Evolutionary conservation across 805 yeast genomes (phyloP).

Genomic region (Sungouiella thailandica): DNA sequence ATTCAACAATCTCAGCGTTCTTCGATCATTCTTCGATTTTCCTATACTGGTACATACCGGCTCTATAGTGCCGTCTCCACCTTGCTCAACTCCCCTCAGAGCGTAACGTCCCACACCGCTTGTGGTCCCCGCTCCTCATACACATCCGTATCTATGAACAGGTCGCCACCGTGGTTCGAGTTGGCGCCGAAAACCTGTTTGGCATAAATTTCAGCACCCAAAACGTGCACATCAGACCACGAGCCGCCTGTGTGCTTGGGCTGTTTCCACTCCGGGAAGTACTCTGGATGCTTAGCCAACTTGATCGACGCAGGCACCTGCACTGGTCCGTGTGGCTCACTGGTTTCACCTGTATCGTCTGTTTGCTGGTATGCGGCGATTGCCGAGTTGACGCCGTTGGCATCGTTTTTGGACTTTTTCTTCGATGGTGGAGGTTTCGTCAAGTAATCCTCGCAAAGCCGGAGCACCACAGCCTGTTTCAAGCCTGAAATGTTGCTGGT

Average conservation of each 20-base stretch:
- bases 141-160: conserved; percentile 62
- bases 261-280: conserved; percentile 89
- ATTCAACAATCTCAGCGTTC: no score
- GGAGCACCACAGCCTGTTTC: conserved; percentile 59
- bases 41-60: no score
- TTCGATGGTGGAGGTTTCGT: conserved; percentile 29
- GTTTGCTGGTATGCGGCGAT: conserved; percentile 41
- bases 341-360: conserved; percentile 25
- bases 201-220: conserved; percentile 85
- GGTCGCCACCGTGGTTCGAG: conserved; percentile 49
- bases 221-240: conserved; percentile 65
- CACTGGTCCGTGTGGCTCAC: conserved; percentile 16
- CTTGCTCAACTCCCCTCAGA: no score
- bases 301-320: conserved; percentile 82
- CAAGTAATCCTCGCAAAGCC: conserved; percentile 53
- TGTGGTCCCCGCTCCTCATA: conserved; percentile 80
- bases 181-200: conserved; percentile 73
- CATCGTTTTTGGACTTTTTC: conserved; percentile 18
- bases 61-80: no score
- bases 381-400: conserved; percentile 32
- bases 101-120: conserved; percentile 64
- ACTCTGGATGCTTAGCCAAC: conserved; percentile 74
- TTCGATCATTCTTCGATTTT: no score
- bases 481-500: conserved; percentile 74
- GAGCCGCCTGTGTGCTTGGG: conserved; percentile 50